Evolutionary conservation across 2,329 filamentous ascomycete species (phyloP).

Genomic region (Monilinia laxa): DNA sequence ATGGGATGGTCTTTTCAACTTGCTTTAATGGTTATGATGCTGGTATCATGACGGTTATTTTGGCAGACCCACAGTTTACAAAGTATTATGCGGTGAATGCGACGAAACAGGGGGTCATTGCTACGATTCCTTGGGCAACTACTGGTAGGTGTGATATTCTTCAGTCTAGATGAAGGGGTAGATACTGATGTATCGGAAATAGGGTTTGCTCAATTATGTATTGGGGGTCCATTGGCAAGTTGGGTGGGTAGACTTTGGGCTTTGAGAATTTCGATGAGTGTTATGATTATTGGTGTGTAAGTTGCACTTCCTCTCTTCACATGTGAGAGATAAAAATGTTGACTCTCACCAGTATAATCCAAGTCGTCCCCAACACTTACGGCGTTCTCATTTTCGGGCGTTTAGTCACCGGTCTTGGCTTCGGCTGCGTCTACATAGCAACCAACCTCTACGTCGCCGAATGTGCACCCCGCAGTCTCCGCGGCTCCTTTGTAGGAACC

Average conservation of each 20-base stretch:
- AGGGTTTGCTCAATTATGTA: conserved; percentile 44
- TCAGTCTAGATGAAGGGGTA: background rate
- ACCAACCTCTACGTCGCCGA: conserved; percentile 47
- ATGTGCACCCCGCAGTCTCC: conserved; percentile 43
- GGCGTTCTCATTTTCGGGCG: conserved; percentile 45
- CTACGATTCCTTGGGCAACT: conserved; percentile 46
- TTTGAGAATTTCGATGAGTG: conserved; percentile 43
- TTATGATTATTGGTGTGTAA: conserved; percentile 45
- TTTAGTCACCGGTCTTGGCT: conserved; percentile 44
- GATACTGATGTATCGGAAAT: conserved; percentile 1
- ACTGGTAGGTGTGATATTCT: conserved; percentile 36
- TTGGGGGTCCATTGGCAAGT: conserved; percentile 44
- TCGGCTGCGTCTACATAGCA: conserved; percentile 46
- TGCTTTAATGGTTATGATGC: conserved; percentile 48
- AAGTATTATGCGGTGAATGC: conserved; percentile 44
- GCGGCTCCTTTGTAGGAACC: conserved; percentile 45
- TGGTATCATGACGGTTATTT: conserved; percentile 46
- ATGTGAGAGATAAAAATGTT: background rate
- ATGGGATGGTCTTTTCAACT: conserved; percentile 45
- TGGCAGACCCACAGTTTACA: conserved; percentile 46
- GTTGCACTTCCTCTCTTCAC: conserved; percentile 8
- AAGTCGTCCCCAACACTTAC: conserved; percentile 46
- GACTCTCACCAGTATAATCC: conserved; percentile 39
- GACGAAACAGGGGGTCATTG: conserved; percentile 43
- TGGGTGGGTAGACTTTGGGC: conserved; percentile 44